Evolutionary conservation across 805 yeast genomes (phyloP).

Genomic region (Suhomyces kilbournensis): DNA sequence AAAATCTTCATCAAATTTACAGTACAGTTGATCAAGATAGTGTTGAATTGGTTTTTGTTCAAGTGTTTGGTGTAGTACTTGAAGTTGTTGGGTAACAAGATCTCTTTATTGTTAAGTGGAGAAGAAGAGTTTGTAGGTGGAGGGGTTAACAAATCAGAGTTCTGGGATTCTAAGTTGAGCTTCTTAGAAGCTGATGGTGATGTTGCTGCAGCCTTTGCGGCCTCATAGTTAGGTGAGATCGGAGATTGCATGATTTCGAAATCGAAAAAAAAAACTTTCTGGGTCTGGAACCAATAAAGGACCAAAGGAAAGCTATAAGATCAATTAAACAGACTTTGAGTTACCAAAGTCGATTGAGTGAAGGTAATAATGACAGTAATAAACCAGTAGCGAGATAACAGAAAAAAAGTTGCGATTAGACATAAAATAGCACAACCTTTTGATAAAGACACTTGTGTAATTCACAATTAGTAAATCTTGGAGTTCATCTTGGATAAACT

Average conservation of each 20-base stretch:
- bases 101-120: constrained; percentile 8
- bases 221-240: not conserved
- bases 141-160: constrained; percentile 12
- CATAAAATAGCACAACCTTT: not conserved
- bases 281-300: not conserved
- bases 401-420: not conserved
- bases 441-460: not conserved
- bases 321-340: not conserved
- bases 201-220: not conserved
- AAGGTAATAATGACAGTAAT: constrained; percentile 1
- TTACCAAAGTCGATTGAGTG: not conserved
- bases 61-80: constrained; percentile 39
- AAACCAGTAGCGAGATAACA: not conserved
- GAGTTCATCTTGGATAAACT: constrained; percentile 1
- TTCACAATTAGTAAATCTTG: not conserved
- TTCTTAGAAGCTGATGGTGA: not conserved
- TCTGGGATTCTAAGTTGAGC: not conserved
- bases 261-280: not conserved
- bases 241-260: not conserved
- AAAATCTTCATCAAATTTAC: constrained; percentile 35
- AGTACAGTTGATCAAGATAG: constrained; percentile 35
- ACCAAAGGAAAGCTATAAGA: not conserved
- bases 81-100: constrained; percentile 33
- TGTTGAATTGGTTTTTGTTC: constrained; percentile 40
- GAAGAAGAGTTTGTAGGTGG: constrained; percentile 16